Base-by-base conservation (phyloP, 306 rosid species). In the Elaeagnus macrophylla region DNA sequence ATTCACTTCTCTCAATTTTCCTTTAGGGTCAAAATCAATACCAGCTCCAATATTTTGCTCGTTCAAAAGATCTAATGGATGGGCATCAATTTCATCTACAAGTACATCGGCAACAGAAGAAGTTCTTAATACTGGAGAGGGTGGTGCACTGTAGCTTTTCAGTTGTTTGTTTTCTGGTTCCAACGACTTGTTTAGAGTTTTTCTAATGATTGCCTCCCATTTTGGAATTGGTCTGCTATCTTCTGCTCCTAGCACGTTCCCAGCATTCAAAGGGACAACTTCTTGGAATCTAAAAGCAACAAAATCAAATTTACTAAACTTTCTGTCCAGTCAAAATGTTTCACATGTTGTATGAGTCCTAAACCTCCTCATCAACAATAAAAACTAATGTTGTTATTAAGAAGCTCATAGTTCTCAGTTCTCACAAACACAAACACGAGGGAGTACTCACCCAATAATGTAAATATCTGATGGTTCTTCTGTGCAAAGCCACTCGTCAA, bases 211-310 rank as follows among this genome's bases (percentile, higher is more conserved):
- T 48, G 82, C 79, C 73, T 91, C 99, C 99, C 99, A 91, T 67
- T 87, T 87, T 19, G 54, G 77, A 37, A 87, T 84, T 0, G 99
- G 95, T 38, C 72, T 68, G 48, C 66, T 82, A 64, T 91, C 96
- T 53, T 91, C 99, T 45, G 96, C 95, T 69, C 99, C 99, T 4
- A 91, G 54, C 18, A 91, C 96, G 51, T 91, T 91, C 56, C 95
- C 99, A 16, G 99, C 99, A 70, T 70, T 91, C 70, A 91, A 73
- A 69, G 99, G 99, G 66, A 91, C 96, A 12, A 91, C 87, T 72
- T 91, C 99, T 67, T 91, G 99, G 51, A 91, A 84, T 60, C 99
- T 91, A 79, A 52, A 42, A 72, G 60, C 52, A 12, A 35, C 37
- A 47, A 6, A 51, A 16, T 18, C 39, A 56, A 10, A 44, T 16